These are phyloP conservation scores for Canavalia gladiata DNA, from an alignment of 306 rosid genomes.

Conservation along the genomic window DNA sequence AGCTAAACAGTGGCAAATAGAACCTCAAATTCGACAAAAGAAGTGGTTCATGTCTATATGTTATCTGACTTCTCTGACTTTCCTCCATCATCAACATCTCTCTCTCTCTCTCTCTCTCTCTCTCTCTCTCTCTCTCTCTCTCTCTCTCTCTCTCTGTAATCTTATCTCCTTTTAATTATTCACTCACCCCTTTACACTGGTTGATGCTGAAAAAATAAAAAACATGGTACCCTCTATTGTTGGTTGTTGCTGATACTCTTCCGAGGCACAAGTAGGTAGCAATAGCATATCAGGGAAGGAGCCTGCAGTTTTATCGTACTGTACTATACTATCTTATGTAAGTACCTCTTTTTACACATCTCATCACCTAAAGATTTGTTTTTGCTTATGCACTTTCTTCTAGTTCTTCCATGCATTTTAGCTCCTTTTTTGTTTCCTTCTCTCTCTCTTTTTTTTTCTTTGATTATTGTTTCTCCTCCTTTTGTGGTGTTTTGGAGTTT, in stretches of 20 bases:
- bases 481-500: conserved; percentile 34
- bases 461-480: conserved; percentile 13
- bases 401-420: conserved; percentile 45
- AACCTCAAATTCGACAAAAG: conserved; percentile 52
- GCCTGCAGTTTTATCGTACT: conserved; percentile 45
- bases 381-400: conserved; percentile 30
- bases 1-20: conserved; percentile 25
- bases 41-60: conserved; percentile 48
- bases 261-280: conserved; percentile 25
- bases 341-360: conserved; percentile 47
- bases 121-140: conserved; percentile 41
- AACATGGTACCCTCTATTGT: conserved; percentile 36
- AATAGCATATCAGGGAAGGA: conserved; percentile 35
- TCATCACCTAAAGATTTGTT: conserved; percentile 42
- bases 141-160: conserved; percentile 44
- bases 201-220: conserved; percentile 54
- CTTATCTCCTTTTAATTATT: conserved; percentile 59
- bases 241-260: conserved; percentile 46
- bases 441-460: background rate
- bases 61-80: conserved; percentile 53
- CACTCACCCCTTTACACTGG: conserved; percentile 51
- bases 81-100: conserved; percentile 36
- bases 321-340: conserved; percentile 46
- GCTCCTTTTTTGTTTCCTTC: conserved; percentile 8
- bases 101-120: background rate